These are phyloP conservation scores for Teunomyces barrocoloradensis DNA, from an alignment of 805 yeast species.

Conservation along the genomic window DNA sequence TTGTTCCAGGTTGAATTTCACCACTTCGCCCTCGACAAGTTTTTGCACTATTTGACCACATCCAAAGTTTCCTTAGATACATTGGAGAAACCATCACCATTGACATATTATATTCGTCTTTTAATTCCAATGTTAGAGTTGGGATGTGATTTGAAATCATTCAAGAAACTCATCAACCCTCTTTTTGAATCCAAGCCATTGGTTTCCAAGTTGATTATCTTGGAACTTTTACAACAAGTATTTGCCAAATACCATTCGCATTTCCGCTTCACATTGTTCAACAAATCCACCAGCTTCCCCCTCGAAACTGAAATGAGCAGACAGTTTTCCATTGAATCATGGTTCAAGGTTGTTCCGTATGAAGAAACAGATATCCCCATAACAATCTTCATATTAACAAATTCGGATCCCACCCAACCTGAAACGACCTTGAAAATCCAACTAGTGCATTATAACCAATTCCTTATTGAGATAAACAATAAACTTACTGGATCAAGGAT, in stretches of 20 bases:
- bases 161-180: constrained; percentile 20
- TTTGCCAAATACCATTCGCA: constrained; percentile 23
- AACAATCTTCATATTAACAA: constrained; percentile 26
- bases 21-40: constrained; percentile 18
- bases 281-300: constrained; percentile 21
- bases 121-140: constrained; percentile 28
- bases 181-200: constrained; percentile 10
- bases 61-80: background rate
- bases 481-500: constrained; percentile 21
- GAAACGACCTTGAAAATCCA: constrained; percentile 26
- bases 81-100: constrained; percentile 8
- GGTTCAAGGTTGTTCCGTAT: constrained; percentile 33
- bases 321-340: constrained; percentile 35
- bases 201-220: constrained; percentile 13
- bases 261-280: constrained; percentile 28
- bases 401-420: constrained; percentile 18
- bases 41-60: constrained; percentile 10
- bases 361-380: constrained; percentile 10
- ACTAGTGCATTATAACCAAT: constrained; percentile 27
- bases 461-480: constrained; percentile 29
- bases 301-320: constrained; percentile 16
- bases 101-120: constrained; percentile 22
- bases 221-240: constrained; percentile 22
- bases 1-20: constrained; percentile 17
- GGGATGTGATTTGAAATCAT: constrained; percentile 28